Base-by-base conservation (phyloP, 108 stramenopile genomes). In the Cyclotella cryptica region DNA sequence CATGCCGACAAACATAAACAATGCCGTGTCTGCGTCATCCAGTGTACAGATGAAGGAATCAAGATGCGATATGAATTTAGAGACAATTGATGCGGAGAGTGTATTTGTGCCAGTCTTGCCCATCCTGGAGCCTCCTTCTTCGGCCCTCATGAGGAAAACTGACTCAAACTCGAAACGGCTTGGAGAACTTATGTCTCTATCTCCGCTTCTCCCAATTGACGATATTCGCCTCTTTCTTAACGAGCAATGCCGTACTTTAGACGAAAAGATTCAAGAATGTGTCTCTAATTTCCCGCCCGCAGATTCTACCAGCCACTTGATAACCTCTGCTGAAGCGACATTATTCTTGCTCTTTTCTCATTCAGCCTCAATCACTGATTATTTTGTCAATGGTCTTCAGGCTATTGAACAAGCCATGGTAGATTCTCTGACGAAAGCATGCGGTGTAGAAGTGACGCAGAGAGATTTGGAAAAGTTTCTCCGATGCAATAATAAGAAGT, bases 101-200 rank as follows among this genome's bases (percentile, higher is more conserved):
- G 54, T 88, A 1, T 88, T 88, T 66, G 59, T 74, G 69, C 88
- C 88, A 0, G 54, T 89, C 13, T 55, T 84, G 13, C 82, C 86
- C 14, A 57, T 89, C 24, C 66, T 89, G 61, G 88, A 83, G 60
- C 41, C 47, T 21, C 54, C 69, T 9, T 70, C 66, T 49, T 49
- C 49, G 21, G 35, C 62, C n/a, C n/a, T 70, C 17, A 18, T 52
- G 27, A 0, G 29, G 13, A 53, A 55, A 52, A 41, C 17, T 22
- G 28, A 68, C 15, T 19, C 44, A 22, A 53, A 66, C 10, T 41
- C 44, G 4, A 27, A 71, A 29, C 29, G 1, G 4, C 26, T 29
- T 5, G 55, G 26, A 22, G 70, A 58, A 71, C 7, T n/a, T 17
- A 41, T 14, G 26, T 14, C 24, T 0, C 14, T 63, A 40, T 42